Evolutionary conservation across 2,329 filamentous ascomycete species (phyloP).

Genomic region (Pseudopithomyces chartarum): DNA sequence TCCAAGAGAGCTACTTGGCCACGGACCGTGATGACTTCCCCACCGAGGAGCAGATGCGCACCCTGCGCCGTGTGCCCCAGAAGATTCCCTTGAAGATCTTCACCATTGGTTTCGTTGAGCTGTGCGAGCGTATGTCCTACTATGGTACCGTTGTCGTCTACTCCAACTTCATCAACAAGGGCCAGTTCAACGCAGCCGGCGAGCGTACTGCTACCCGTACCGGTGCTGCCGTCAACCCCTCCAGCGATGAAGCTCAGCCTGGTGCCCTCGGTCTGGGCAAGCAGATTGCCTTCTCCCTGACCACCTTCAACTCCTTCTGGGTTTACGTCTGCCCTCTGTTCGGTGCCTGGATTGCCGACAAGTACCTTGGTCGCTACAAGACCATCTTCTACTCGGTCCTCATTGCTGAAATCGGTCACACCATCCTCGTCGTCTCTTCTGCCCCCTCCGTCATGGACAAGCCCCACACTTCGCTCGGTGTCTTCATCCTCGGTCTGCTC

Average conservation of each 20-base stretch:
- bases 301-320: slow-evolving; percentile 23
- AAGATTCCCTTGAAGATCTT: slow-evolving; percentile 66
- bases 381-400: slow-evolving; percentile 53
- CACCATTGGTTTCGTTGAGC: slow-evolving; percentile 69
- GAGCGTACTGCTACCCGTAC: background rate
- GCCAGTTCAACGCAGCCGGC: background rate
- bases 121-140: slow-evolving; percentile 75
- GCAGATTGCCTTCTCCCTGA: slow-evolving; percentile 7
- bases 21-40: slow-evolving; percentile 16
- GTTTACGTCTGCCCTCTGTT: slow-evolving; percentile 37
- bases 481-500: slow-evolving; percentile 53
- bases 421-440: slow-evolving; percentile 56
- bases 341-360: slow-evolving; percentile 57
- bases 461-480: slow-evolving; percentile 46
- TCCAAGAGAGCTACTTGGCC: slow-evolving; percentile 36
- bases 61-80: slow-evolving; percentile 63
- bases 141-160: slow-evolving; percentile 69
- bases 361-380: slow-evolving; percentile 61
- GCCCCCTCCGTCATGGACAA: slow-evolving; percentile 48
- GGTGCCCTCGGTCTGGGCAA: slow-evolving; percentile 24
- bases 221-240: slow-evolving; percentile 1
- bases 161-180: slow-evolving; percentile 37
- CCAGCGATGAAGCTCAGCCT: slow-evolving; percentile 15
- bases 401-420: slow-evolving; percentile 52
- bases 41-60: slow-evolving; percentile 58